These are phyloP conservation scores for Nannizzia gypsea DNA, from an alignment of 2,329 filamentous ascomycete species.

Conservation along the genomic window DNA sequence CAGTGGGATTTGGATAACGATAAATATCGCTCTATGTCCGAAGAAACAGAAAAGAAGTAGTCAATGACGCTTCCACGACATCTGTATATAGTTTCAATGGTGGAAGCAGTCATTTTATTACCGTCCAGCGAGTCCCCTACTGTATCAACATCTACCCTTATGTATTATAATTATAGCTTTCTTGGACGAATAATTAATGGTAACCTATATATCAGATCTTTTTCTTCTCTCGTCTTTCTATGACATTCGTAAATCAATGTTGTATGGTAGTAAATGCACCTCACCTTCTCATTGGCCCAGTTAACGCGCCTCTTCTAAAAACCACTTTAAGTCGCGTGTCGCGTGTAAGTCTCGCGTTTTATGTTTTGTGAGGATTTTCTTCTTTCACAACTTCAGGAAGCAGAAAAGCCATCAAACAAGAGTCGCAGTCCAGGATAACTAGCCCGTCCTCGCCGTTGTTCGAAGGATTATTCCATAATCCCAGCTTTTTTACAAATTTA, in stretches of 20 bases:
- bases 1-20: constrained; percentile 10
- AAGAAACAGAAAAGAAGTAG: not conserved
- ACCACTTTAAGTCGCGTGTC: constrained; percentile 13
- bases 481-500: not conserved
- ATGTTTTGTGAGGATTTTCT: not conserved
- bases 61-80: not conserved
- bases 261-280: not conserved
- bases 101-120: not conserved
- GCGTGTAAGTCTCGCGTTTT: constrained; percentile 2
- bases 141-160: constrained; percentile 2
- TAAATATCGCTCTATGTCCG: not conserved
- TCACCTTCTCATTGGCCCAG: not conserved
- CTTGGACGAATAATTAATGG: not conserved
- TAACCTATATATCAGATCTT: not conserved
- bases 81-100: constrained; percentile 1
- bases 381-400: not conserved
- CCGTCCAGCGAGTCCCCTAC: not conserved
- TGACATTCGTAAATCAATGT: no score
- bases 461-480: not conserved
- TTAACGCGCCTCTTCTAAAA: constrained; percentile 12
- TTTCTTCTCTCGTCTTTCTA: not conserved
- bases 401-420: not conserved
- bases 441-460: not conserved
- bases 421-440: not conserved
- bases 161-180: constrained; percentile 3